These are phyloP conservation scores for Paraphaeosphaeria minitans DNA, from an alignment of 2,329 filamentous ascomycete species.

Conservation along the genomic window DNA sequence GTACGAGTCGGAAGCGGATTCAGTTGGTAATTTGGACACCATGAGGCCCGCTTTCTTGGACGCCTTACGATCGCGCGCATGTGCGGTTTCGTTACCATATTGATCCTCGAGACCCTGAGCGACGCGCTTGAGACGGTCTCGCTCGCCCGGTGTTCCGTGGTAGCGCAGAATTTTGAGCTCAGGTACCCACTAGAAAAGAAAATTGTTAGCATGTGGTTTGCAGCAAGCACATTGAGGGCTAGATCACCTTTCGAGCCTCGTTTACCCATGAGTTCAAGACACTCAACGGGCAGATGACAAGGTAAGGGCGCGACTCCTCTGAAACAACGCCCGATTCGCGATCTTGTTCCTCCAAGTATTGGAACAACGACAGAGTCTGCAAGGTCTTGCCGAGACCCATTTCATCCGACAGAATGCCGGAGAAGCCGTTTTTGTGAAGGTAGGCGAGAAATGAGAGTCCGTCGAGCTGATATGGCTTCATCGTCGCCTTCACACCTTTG, in stretches of 20 bases:
- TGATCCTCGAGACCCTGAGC: constrained; percentile 53
- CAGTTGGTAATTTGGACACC: constrained; percentile 35
- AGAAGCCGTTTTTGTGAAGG: constrained; percentile 98
- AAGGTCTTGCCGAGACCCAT: constrained; percentile 99
- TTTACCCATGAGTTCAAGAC: constrained; percentile 97
- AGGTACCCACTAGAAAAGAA: constrained; percentile 74
- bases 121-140: constrained; percentile 71
- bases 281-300: constrained; percentile 95
- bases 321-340: constrained; percentile 49
- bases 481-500: constrained; percentile 53
- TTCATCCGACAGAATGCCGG: constrained; percentile 96
- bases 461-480: constrained; percentile 98
- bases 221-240: background rate
- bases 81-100: constrained; percentile 60
- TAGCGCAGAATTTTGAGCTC: constrained; percentile 85
- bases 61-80: constrained; percentile 86
- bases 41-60: constrained; percentile 73
- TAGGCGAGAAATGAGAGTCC: constrained; percentile 99
- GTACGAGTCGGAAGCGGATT: constrained; percentile 32
- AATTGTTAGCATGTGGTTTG: background rate
- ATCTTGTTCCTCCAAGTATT: constrained; percentile 94
- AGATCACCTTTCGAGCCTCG: constrained; percentile 79
- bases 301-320: constrained; percentile 81
- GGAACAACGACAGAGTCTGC: constrained; percentile 95
- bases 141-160: constrained; percentile 84